Percentiles rank a stretch among this genome's conserved stretches.
These are phyloP conservation scores for Candida silvicultrix DNA, from an alignment of 805 yeast genomes.

Conservation along the genomic window DNA sequence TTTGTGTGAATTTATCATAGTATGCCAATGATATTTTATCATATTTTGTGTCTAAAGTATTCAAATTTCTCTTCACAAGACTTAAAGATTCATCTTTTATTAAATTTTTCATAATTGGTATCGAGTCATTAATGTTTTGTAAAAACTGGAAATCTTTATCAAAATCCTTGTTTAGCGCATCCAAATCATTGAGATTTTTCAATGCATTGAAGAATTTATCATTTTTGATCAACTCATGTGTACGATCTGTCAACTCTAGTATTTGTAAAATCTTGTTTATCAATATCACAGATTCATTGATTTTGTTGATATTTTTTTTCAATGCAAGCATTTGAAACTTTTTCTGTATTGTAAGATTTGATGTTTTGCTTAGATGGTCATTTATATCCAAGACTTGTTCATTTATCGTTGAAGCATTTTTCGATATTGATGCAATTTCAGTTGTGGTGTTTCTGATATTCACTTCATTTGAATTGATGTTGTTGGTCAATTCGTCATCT, in stretches of 20 bases:
- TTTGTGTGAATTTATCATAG: slow-evolving; percentile 44
- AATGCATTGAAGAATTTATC: slow-evolving; percentile 81
- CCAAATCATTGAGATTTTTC: slow-evolving; percentile 71
- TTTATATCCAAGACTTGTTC: slow-evolving; percentile 52
- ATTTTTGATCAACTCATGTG: slow-evolving; percentile 71
- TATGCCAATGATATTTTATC: slow-evolving; percentile 50
- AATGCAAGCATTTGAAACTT: slow-evolving; percentile 54
- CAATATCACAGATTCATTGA: slow-evolving; percentile 64
- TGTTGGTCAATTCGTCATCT: slow-evolving; percentile 54
- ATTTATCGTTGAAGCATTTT: slow-evolving; percentile 49
- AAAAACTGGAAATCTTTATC: slow-evolving; percentile 71
- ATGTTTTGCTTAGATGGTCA: slow-evolving; percentile 53
- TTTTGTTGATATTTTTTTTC: slow-evolving; percentile 59
- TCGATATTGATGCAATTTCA: slow-evolving; percentile 55
- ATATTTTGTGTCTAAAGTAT: slow-evolving; percentile 37
- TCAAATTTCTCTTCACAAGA: slow-evolving; percentile 58
- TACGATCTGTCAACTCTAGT: slow-evolving; percentile 78
- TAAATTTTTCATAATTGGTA: slow-evolving; percentile 68
- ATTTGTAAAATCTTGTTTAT: slow-evolving; percentile 73
- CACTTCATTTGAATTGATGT: slow-evolving; percentile 56
- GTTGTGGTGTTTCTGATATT: slow-evolving; percentile 52
- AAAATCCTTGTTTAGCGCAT: slow-evolving; percentile 62
- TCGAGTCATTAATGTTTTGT: slow-evolving; percentile 61
- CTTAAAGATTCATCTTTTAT: slow-evolving; percentile 72
- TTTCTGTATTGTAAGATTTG: slow-evolving; percentile 54